phyloP scores from a whole-genome alignment of 495 filamentous ascomycete genomes.

The Melanomma pulvis-pyrius region DNA sequence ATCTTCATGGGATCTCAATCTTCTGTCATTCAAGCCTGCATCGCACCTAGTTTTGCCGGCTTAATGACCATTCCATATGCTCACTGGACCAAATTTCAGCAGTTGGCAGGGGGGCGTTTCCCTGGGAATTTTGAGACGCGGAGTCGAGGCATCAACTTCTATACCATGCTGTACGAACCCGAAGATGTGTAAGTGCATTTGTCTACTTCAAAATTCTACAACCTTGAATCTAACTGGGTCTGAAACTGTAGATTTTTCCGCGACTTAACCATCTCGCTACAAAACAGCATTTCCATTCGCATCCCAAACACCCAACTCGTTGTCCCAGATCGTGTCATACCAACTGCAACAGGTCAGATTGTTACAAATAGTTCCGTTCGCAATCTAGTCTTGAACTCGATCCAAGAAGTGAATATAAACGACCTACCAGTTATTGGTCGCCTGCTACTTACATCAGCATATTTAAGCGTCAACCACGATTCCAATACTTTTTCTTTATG shows the following conservation, averaged over 20 bases:
- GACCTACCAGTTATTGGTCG: constrained; percentile 10
- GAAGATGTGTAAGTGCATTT: neutral
- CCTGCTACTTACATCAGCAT: constrained; percentile 11
- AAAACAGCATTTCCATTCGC: constrained; percentile 16
- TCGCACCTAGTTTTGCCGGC: neutral
- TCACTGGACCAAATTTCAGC: neutral
- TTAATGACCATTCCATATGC: neutral
- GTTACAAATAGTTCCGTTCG: neutral
- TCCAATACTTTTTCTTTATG: constrained; percentile 5
- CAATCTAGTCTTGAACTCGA: constrained; percentile 8
- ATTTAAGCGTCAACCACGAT: constrained; percentile 23
- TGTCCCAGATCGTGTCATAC: neutral
- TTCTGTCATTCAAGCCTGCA: constrained; percentile 2
- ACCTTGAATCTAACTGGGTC: neutral
- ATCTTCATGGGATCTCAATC: constrained; percentile 10
- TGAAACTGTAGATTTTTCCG: constrained; percentile 3
- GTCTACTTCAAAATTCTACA: neutral
- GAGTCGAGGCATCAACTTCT: constrained; percentile 8
- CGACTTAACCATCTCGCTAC: neutral
- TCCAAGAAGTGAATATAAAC: neutral
- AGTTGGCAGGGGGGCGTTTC: neutral
- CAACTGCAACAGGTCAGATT: neutral
- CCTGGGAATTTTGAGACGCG: neutral
- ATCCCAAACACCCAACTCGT: constrained; percentile 18
- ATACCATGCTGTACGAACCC: constrained; percentile 6